Evolutionary conservation across 2,329 filamentous ascomycete genomes (phyloP), one percentile per base, ranked within the genome.

Genomic region (Orbilia ellipsospora): DNA sequence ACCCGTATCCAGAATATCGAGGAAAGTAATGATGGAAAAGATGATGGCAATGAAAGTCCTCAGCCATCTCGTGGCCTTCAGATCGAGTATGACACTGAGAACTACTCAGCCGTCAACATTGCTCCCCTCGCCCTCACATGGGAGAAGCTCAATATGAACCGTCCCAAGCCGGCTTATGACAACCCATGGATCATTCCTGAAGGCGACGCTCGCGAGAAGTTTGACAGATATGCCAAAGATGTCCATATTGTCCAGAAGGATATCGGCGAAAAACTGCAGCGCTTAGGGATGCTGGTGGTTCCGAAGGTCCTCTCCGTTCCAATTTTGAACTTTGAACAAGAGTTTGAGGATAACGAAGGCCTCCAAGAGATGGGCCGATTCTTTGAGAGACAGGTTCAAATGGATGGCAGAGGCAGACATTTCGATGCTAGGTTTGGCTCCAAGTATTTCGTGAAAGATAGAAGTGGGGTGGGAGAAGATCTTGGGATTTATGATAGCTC

Each of bases 51-150:
- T 36, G 10, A 2, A 36, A 6, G 10, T 1, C 31, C 31, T 6
- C 5, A 36, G 31, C 31, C 31, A 1, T 36, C 31, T 6, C 31
- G 31, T 36, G 31, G 5, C 31, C 31, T 10, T 36, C 5, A 36
- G 31, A 7, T 36, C 31, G 31, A 36, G 8, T 75, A 64, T 16
- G 72, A 75, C n/a, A 8, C 31, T 6, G 31, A 2, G 10, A 36
- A 36, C 31, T 36, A 36, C 31, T 36, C 31, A 6, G 31, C 31
- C 31, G 36, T 75, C 10, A 31, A 48, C 2, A 68, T 75, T 15
- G 26, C 28, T 4, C 64, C 72, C 2, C 20, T 13, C n/a, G 72
- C 64, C 10, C 59, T 75, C 1, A 52, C 72, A 2, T 60, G 64
- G 63, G 64, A 75, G 18, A 18, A 64, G n/a, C n/a, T 67, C 15